A percentile compares a stretch with the other conserved stretches of the same genome.
Evolutionary conservation across 495 filamentous ascomycete species (phyloP).

Genomic region (Trichoderma asperelloides): DNA sequence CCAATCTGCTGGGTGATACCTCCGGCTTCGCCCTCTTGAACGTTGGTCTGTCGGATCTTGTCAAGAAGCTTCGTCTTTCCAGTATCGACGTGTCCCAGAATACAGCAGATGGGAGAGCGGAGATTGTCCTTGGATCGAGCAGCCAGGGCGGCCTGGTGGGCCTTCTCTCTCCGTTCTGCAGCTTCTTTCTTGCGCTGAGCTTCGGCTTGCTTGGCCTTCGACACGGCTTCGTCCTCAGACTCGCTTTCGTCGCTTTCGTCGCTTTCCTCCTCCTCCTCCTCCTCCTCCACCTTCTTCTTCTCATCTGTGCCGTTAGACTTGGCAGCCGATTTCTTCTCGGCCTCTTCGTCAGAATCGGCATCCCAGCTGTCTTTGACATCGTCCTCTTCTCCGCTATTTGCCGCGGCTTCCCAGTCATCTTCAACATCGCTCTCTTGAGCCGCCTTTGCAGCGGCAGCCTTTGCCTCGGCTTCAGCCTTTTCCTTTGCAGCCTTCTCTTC

Average conservation of each 20-base stretch:
- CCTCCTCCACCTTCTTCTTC: constrained; percentile 19
- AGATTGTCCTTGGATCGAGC: constrained; percentile 91
- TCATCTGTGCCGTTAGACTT: constrained; percentile 15
- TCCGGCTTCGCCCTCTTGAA: constrained; percentile 98
- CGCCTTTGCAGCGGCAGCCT: constrained; percentile 47
- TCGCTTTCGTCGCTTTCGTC: constrained; percentile 42
- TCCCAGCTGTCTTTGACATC: constrained; percentile 95
- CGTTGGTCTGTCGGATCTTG: constrained; percentile 98
- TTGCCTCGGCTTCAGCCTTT: constrained; percentile 44
- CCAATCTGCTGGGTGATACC: constrained; percentile 99
- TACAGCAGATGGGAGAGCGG: constrained; percentile 97
- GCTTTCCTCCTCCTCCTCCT: constrained; percentile 21
- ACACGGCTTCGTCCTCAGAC: constrained; percentile 60
- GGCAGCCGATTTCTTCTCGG: constrained; percentile 23
- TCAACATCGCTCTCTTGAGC: constrained; percentile 29
- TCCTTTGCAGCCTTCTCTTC: constrained; percentile 47
- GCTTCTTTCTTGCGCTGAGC: constrained; percentile 77
- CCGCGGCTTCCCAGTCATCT: constrained; percentile 37
- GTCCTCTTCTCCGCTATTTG: constrained; percentile 58
- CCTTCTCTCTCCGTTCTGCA: constrained; percentile 77
- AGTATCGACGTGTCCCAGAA: constrained; percentile 99
- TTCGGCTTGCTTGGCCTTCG: constrained; percentile 57
- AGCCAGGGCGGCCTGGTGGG: constrained; percentile 84
- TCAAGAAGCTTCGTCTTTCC: constrained; percentile 98
- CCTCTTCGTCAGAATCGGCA: constrained; percentile 73